Evolutionary conservation across 306 rosid genomes (phyloP), one percentile per base, ranked within the genome.

Genomic region (Biancaea sappan): DNA sequence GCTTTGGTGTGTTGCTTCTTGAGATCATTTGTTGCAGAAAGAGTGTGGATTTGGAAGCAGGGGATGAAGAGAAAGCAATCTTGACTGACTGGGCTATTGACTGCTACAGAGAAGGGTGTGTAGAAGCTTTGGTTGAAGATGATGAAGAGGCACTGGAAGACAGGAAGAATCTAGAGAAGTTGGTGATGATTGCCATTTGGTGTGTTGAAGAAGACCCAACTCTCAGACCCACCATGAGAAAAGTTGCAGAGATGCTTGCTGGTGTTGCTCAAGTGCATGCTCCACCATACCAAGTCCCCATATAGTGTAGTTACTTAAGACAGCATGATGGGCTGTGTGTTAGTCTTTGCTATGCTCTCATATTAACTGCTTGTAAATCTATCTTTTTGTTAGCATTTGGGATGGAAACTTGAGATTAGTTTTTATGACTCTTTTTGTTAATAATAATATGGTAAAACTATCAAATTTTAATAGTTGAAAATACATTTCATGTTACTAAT

Each of bases 41-140:
- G 43, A 75, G 48, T 52, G 77, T 80, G 6, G 73, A 80, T 31
- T 9, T 34, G 59, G 84, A 75, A 31, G 4, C 32, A 43, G 72
- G 74, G 34, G 19, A 69, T 62, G 80, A 80, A 56, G 69, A 34
- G 24, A 75, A 62, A 34, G 73, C 77, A n/a, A 69, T 80, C 21
- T 22, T 80, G 52, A 80, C 77, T 12, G 84, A 80, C 9, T 80
- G 84, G 84, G 84, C 80, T 61, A 50, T 52, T 71, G 82, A 78
- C 1, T 78, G 82, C 34, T 78, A 71, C 22, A 2, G 2, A 13
- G 52, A 61, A 7, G 77, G 84, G 75, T 1, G 12, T 61, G 2
- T 80, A 2, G 48, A 24, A 61, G 50, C 61, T 0, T 80, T 80
- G 84, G 77, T 69, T 61, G 80, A 69, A 37, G 15, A 26, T 26